Percentiles rank a stretch among this genome's conserved stretches.
Conservation (phyloP, 306 rosid genomes). For the Erythrophleum fordii region DNA sequence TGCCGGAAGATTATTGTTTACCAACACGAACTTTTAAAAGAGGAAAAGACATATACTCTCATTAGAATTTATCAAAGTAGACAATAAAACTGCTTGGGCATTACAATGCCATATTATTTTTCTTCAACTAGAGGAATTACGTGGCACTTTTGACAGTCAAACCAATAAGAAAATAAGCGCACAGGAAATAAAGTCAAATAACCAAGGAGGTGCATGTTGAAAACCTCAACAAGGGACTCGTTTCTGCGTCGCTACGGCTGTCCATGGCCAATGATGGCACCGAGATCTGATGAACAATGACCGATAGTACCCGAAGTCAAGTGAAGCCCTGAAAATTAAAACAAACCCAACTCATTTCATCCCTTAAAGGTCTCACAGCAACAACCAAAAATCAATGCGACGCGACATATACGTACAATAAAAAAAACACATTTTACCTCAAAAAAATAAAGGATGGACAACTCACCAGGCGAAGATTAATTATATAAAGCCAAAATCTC, state of each 20-base stretch:
- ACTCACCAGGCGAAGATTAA: not conserved
- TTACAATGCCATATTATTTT: not conserved
- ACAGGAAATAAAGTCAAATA: constrained; percentile 5
- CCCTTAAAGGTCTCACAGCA: not conserved
- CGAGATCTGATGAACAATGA: constrained; percentile 32
- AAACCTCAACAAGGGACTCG: constrained; percentile 58
- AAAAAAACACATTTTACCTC: not conserved
- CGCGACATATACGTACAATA: not conserved
- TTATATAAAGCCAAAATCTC: not conserved
- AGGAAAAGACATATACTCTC: not conserved
- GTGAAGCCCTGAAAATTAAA: constrained; percentile 21
- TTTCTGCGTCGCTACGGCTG: constrained; percentile 61
- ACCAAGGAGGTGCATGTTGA: not conserved
- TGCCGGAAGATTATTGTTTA: not conserved
- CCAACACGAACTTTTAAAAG: not conserved
- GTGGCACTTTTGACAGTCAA: not conserved
- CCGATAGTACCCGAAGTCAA: constrained; percentile 1
- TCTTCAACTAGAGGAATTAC: not conserved
- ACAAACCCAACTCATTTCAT: not conserved
- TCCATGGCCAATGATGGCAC: constrained; percentile 57
- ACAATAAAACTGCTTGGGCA: not conserved
- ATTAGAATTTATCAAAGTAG: not conserved
- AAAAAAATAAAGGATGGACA: too few species aligned
- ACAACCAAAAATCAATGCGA: not conserved
- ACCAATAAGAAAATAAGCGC: not conserved